Percentiles rank a stretch among this genome's conserved stretches.
phyloP scores from a whole-genome alignment of 352 stramenopile species.

The Globisporangium acanthophoron region DNA sequence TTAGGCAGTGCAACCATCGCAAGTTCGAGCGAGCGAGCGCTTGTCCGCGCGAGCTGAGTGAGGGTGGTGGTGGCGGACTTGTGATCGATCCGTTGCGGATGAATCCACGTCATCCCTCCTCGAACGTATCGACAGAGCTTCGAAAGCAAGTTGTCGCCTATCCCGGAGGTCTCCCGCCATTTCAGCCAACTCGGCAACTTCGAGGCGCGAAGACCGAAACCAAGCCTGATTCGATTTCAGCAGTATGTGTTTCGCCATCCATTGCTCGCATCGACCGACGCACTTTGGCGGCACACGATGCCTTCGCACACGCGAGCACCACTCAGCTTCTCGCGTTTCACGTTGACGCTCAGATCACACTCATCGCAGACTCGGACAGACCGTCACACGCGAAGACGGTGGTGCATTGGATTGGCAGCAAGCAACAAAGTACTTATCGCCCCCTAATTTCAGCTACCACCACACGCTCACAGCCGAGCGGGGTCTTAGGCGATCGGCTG shows the following conservation, averaged over 20 bases:
- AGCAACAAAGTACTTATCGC: too few species aligned
- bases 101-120: not conserved
- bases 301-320: too few species aligned
- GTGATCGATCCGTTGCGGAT: not conserved
- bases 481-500: conserved; percentile 17
- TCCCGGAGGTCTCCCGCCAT: not conserved
- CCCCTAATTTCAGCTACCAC: too few species aligned
- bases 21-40: not conserved
- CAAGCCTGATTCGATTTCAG: not conserved
- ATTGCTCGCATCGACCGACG: too few species aligned
- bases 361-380: too few species aligned
- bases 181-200: not conserved
- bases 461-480: too few species aligned
- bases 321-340: too few species aligned
- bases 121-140: not conserved
- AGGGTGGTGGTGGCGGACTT: not conserved
- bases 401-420: too few species aligned
- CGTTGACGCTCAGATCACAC: too few species aligned
- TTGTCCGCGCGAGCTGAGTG: not conserved
- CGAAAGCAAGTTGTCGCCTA: not conserved
- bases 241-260: too few species aligned
- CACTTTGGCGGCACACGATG: too few species aligned
- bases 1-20: not conserved
- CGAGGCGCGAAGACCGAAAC: not conserved
- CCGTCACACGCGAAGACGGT: too few species aligned